Conservation (phyloP, 257 asterid species). For the Solanum acaule region DNA sequence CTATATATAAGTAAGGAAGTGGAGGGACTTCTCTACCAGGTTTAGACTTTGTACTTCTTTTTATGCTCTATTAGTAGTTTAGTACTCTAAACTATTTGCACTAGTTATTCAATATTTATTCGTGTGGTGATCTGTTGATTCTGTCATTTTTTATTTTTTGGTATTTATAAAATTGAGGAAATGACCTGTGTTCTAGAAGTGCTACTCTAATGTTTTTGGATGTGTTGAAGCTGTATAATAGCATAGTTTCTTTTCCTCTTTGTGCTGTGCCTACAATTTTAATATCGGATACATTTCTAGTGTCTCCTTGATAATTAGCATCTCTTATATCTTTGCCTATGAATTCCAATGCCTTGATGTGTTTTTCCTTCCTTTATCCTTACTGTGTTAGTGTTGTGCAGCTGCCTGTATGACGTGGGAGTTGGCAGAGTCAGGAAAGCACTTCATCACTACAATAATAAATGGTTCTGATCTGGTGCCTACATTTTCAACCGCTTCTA, state of each 20-base stretch:
- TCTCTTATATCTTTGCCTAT: not conserved
- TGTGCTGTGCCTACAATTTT: not conserved
- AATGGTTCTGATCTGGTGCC: constrained; percentile 92
- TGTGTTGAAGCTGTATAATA: not conserved
- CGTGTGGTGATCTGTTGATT: not conserved
- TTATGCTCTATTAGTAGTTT: not conserved
- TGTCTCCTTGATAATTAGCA: not conserved
- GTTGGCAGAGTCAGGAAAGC: constrained; percentile 78
- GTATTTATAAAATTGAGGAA: not conserved
- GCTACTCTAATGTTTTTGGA: not conserved
- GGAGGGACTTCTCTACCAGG: not conserved
- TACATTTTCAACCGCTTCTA: constrained; percentile 68
- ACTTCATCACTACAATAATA: constrained; percentile 63
- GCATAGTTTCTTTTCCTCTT: not conserved
- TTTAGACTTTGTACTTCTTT: not conserved
- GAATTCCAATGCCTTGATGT: not conserved
- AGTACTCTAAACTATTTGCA: not conserved
- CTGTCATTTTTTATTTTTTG: not conserved
- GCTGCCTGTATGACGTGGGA: constrained; percentile 93
- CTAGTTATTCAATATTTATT: not conserved
- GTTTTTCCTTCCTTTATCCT: not conserved
- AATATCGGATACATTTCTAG: not conserved
- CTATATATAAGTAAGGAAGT: not conserved
- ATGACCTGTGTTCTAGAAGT: not conserved
- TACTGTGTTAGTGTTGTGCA: not conserved